phyloP scores from a whole-genome alignment of 1,284 basidiomycete genomes.

The Leccinum proximum region DNA sequence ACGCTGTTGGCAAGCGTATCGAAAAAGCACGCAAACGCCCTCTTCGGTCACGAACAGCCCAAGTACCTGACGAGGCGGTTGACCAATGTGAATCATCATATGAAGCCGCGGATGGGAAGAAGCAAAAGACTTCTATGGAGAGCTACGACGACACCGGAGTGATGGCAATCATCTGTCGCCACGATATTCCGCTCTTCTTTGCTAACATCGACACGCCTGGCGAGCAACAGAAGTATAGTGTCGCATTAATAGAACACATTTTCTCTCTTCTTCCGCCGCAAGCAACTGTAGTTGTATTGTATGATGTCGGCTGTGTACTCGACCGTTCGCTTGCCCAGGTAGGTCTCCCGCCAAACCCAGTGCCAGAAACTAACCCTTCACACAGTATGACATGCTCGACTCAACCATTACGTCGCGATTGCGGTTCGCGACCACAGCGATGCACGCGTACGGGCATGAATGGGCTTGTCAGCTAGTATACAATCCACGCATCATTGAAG shows the following conservation, averaged over 20 bases:
- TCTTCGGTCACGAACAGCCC: not conserved
- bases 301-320: conserved; percentile 40
- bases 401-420: not conserved
- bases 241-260: conserved; percentile 7
- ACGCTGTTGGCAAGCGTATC: not conserved
- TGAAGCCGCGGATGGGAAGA: not conserved
- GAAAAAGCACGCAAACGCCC: not conserved
- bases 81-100: not conserved
- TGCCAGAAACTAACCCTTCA: too few relatives aligned
- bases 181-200: not conserved
- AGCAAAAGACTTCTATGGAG: not conserved
- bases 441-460: conserved; percentile 1
- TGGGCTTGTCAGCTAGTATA: conserved; percentile 4
- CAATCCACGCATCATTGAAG: not conserved
- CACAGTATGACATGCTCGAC: not conserved
- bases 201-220: not conserved
- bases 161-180: not conserved
- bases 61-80: conserved; percentile 1
- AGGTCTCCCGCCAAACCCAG: not conserved
- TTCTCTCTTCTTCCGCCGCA: conserved; percentile 27
- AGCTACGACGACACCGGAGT: not conserved
- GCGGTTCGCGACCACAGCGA: not conserved
- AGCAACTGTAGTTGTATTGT: conserved; percentile 33
- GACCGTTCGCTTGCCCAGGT: conserved; percentile 25
- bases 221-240: not conserved